Evolutionary conservation across 352 stramenopile species (phyloP).

Genomic region (Pythium biforme): DNA sequence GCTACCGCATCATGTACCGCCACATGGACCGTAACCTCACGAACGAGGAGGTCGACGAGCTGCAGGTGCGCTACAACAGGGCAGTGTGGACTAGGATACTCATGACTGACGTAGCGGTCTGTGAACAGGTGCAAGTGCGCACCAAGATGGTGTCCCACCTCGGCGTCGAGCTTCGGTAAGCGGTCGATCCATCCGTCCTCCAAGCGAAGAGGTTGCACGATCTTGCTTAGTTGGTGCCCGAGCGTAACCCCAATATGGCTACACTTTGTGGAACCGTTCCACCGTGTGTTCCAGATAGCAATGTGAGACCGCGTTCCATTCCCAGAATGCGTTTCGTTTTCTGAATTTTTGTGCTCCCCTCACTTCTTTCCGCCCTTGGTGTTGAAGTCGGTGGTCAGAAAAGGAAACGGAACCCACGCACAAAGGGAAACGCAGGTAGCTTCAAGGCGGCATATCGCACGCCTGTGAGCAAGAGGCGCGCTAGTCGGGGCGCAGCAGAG

Average conservation of each 20-base stretch:
- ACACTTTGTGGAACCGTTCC: background rate
- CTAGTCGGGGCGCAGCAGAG: background rate
- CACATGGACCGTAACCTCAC: constrained; percentile 98
- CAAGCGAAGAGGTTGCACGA: too few relatives aligned
- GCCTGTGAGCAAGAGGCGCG: background rate
- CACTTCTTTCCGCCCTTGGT: constrained; percentile 6
- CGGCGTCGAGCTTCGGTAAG: constrained; percentile 91
- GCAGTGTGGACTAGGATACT: background rate
- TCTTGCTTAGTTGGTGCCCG: too few relatives aligned
- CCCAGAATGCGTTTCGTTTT: constrained; percentile 21
- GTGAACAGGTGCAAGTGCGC: constrained; percentile 60
- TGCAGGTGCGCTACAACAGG: constrained; percentile 76
- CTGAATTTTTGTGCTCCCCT: background rate
- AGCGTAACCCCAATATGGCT: constrained; percentile 7
- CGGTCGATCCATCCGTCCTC: too few relatives aligned
- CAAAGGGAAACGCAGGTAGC: too few relatives aligned
- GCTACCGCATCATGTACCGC: constrained; percentile 98
- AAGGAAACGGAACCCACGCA: background rate
- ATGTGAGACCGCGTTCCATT: background rate
- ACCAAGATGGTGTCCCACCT: constrained; percentile 74
- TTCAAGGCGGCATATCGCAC: too few relatives aligned
- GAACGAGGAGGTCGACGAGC: constrained; percentile 97
- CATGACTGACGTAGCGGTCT: background rate
- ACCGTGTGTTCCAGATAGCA: constrained; percentile 2
- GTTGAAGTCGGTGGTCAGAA: constrained; percentile 7